phyloP scores from a whole-genome alignment of 2,329 filamentous ascomycete genomes.

The Sclerotinia spermophila region DNA sequence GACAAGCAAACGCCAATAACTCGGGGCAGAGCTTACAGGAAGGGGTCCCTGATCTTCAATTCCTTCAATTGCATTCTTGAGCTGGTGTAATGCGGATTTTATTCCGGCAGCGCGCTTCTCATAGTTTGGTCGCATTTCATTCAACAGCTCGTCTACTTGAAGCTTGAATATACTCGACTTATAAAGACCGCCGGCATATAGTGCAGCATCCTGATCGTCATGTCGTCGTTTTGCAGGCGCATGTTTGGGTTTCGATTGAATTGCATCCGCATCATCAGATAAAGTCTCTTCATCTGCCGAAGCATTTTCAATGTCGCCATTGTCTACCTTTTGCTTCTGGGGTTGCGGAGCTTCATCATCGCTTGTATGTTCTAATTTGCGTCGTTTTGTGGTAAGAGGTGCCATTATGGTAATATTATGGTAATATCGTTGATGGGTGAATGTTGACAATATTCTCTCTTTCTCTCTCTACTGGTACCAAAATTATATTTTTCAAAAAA shows the following conservation, averaged over 20 bases:
- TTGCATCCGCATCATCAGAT: conserved; percentile 26
- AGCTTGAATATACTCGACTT: conserved; percentile 66
- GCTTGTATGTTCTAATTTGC: conserved; percentile 35
- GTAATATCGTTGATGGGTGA: neutral
- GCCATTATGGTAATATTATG: conserved; percentile 23
- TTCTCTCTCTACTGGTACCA: neutral
- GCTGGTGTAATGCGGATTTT: conserved; percentile 50
- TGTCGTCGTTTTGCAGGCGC: conserved; percentile 25
- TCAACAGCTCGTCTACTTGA: conserved; percentile 61
- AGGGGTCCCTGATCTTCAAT: conserved; percentile 50
- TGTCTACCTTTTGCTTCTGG: conserved; percentile 13
- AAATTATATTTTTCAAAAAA: conserved; percentile 19
- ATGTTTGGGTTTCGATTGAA: conserved; percentile 17
- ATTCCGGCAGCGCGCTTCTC: conserved; percentile 52
- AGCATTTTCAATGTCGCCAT: conserved; percentile 15
- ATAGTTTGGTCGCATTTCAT: conserved; percentile 54
- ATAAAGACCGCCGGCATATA: conserved; percentile 46
- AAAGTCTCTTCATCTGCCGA: conserved; percentile 15
- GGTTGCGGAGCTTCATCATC: neutral
- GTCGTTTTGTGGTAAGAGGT: conserved; percentile 34
- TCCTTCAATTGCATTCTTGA: conserved; percentile 55
- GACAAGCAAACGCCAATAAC: neutral
- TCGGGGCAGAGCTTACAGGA: conserved; percentile 36
- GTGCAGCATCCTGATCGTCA: conserved; percentile 35
- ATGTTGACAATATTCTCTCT: conserved; percentile 5